Base-by-base conservation (phyloP, 106 monocot genomes). In the Allium sativum region DNA sequence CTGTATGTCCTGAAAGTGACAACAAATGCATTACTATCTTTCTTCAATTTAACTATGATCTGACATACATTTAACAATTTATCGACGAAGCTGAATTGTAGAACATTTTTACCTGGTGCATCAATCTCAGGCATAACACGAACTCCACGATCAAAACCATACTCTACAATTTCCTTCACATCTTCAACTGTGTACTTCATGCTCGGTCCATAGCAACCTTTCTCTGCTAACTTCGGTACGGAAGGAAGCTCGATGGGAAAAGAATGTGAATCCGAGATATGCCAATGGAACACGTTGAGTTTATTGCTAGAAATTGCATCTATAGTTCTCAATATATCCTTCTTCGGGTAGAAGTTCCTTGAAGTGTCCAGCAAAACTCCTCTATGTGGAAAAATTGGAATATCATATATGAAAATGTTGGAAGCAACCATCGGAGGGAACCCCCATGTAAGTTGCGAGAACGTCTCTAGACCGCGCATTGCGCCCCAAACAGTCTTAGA, bases 221-320 rank as follows among this genome's bases (percentile, higher is more conserved):
- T 74, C 41, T 43, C 48, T 14, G 90, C 90, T 20, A 95, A 69
- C 45, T 77, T 72, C 62, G 81, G 81, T 69, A 58, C 94, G 21
- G 86, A 79, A 0, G 86, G 86, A 9, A 95, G 73, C 21, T 75
- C 45, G 40, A 95, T 64, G 5, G 94, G 94, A 65, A 95, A 95
- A 1, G 90, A 84, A 22, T 95, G 94, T 9, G 90, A 78, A 55
- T 95, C 94, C 5, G 86, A 75, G 53, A 87, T 57, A 71, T 95
- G 94, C 94, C 94, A 90, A 54, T 95, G 94, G 66, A 95, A 84
- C 31, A 90, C 86, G 52, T 95, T 95, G 19, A 95, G 58, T 75
- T 95, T 95, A 77, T 90, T 86, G 17, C 56, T 42, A 8, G 61
- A 72, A 86, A 95, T 95, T 7, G 94, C 86, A 9, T 67, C 72